These are phyloP conservation scores for Dichotomocladium elegans DNA, from an alignment of 371 early-diverging fungal species.

Conservation along the genomic window DNA sequence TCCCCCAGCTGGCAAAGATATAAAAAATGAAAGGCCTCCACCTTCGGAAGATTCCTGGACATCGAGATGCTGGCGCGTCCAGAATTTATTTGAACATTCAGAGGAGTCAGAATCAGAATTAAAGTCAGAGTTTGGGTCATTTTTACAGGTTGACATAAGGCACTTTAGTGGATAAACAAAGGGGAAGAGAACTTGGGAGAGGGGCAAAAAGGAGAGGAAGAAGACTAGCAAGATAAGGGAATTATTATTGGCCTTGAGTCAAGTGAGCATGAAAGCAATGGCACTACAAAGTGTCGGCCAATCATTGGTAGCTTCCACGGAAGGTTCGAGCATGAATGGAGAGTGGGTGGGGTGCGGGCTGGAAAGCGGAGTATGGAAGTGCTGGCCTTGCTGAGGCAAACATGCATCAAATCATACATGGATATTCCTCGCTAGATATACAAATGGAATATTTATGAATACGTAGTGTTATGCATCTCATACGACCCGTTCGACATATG, in stretches of 20 bases:
- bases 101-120: slow-evolving; percentile 4
- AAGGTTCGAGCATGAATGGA: not conserved
- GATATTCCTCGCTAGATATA: no score
- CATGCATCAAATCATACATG: no score
- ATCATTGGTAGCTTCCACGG: no score
- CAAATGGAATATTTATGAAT: no score
- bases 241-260: no score
- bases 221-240: no score
- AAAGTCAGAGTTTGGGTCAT: slow-evolving; percentile 1
- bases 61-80: slow-evolving; percentile 8
- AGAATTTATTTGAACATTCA: slow-evolving; percentile 21
- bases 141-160: not conserved
- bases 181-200: not conserved
- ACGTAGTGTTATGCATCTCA: slow-evolving; percentile 3
- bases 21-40: not conserved
- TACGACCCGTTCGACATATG: not conserved
- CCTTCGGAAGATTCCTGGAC: slow-evolving; percentile 1
- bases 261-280: no score
- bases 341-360: no score
- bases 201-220: not conserved
- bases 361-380: no score
- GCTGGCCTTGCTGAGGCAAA: no score
- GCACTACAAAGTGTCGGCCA: no score
- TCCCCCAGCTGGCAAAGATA: no score
- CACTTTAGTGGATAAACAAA: not conserved